Evolutionary conservation across 306 rosid genomes (phyloP), one percentile per base, ranked within the genome.

Genomic region (Glycine tomentella): DNA sequence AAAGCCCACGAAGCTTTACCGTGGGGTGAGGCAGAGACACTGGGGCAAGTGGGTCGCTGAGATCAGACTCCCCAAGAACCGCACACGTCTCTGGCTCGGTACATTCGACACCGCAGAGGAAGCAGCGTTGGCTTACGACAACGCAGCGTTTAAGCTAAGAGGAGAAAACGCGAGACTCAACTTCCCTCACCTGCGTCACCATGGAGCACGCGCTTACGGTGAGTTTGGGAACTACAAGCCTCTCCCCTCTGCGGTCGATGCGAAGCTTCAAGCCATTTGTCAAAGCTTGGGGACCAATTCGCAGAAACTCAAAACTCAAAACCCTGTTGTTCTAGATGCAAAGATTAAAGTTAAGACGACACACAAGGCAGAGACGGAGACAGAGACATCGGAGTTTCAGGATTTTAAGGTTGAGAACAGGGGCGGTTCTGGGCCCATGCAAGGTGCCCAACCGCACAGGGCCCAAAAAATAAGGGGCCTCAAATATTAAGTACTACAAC

Each of bases 11-110:
- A 91, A 91, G 74, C 91, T 90, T 2, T 93, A 88, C 83, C 79
- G 94, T 50, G 97, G 97, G 38, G 97, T 93, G 70, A 87, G 97
- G 46, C 97, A 91, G 86, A 76, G 97, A 44, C 97, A 93, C 55
- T 91, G 97, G 97, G 97, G 97, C 0, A 93, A 91, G 72, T 93
- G 97, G 97, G 97, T 93, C 0, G 97, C 97, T 0, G 97, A 93
- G 90, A 93, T 93, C 49, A 87, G 97, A 81, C 93, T 91, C 48
- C 97, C 97, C 0, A 90, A 76, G 88, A 93, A 93, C 61, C 83
- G 97, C 13, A 91, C 97, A 25, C 91, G 97, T 13, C 97, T 93
- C 62, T 93, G 97, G 97, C 94, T 93, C 0, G 97, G 97, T 61
- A 93, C 97, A 13, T 93, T 90, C 8, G 93, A 93, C 5, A 90